Evolutionary conservation across 2,329 filamentous ascomycete species (phyloP), one percentile per base, ranked within the genome.

Genomic region (Trichoderma brevicompactum): DNA sequence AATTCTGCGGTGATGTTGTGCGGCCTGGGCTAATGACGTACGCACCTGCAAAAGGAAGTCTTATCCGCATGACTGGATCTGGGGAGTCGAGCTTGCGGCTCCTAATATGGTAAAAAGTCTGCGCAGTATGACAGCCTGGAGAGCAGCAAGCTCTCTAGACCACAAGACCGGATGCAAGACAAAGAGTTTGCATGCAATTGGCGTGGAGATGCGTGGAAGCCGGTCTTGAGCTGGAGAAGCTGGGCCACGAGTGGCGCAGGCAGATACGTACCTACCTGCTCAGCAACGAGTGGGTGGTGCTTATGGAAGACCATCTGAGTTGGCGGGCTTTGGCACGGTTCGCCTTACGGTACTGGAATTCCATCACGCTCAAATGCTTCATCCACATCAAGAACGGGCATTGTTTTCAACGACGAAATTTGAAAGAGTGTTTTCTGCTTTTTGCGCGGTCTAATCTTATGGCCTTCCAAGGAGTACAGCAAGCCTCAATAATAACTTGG

Each of bases 31-130:
- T 32, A 44, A 65, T 61, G 65, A 67, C 65, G 65, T 67, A 66
- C 87, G 74, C 82, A 95, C 94, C 92, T 80, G 92, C 92, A 76
- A 97, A 96, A 64, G 91, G 90, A 73, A 93, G 86, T 74, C 94
- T 88, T 81, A 97, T 92, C 78, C 92, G 91, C 90, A 96, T 95
- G 64, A 71, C 67, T 64, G 12, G 38, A 28, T 7, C 15, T 9
- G 32, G 48, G 34, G 32, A n/a, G 32, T 38, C 41, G 44, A 56
- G 56, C 15, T 23, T 15, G 34, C 54, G 48, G 28, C 54, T 43
- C 50, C 38, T 52, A 13, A 55, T 32, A 13, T 43, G 34, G 40
- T 15, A 34, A 28, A 40, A n/a, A 2, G 34, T 28, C 19, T 59
- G 44, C 44, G 46, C 23, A 32, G 23, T 43, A 48, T 52, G 44